Evolutionary conservation across 1,284 basidiomycete species (phyloP), one percentile per base, ranked within the genome.

Genomic region (Naganishia cerealis): DNA sequence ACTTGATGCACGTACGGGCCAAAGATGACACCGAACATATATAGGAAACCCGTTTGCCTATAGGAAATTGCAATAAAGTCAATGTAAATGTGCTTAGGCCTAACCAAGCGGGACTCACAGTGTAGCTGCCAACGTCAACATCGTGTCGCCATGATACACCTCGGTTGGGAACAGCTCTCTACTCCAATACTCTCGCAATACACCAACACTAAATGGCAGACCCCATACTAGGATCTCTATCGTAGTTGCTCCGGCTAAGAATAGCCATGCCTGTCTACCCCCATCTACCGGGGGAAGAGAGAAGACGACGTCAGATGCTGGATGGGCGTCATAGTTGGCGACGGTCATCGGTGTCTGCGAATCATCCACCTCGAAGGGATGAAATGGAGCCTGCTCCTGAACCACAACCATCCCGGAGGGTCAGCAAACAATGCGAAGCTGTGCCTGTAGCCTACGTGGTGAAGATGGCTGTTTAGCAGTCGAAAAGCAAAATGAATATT

Each of bases 191-290:
- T 73, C 72, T 67, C 78, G 76, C 48, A 80, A 72, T 26, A 80
- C 74, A 69, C 79, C 79, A 48, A 79, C 74, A 36, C 74, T 72
- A 67, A 76, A 79, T 15, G 77, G 78, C n/a, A 81, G 62, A 0
- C 80, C 80, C 75, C 78, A 81, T 7, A 80, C 73, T 3, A 78
- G 65, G 5, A 73, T 71, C 71, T 81, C 80, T 36, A 77, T 73
- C 7, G 74, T 57, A 1, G 77, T 78, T 0, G 79, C 79, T 0
- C 71, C 78, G 1, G 75, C 52, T 8, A 81, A 72, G 71, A 80
- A 82, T 0, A 71, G 40, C 79, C 78, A 81, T 3, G 80, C 80
- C 0, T 75, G 69, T 5, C 56, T 48, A 0, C 81, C 81, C 0
- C 72, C 65, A 66, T 82, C 80, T 12, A 79, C 77, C 0, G 76